Evolutionary conservation across 495 filamentous ascomycete genomes (phyloP), one percentile per base, ranked within the genome.

Genomic region (Xylaria telfairii): DNA sequence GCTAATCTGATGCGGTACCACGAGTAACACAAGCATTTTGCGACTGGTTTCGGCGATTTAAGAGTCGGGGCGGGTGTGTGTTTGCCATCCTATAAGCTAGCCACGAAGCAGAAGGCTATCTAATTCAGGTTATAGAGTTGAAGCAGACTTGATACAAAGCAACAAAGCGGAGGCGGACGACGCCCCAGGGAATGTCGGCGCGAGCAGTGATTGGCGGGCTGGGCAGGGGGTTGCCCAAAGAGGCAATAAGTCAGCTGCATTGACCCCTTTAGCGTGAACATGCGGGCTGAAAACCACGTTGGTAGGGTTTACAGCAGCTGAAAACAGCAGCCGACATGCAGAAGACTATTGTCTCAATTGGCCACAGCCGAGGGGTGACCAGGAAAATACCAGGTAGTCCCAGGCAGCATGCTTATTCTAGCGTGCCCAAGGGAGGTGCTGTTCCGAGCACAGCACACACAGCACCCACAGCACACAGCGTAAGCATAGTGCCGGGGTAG

Each of bases 201-300:
- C 46, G 32, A n/a, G 17, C 30, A 17, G 39, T 75, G 61, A 78
- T 78, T 77, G 76, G 76, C 47, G 37, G 57, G 65, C 30, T 10
- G 19, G 47, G n/a, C 39, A 71, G 63, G 69, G 70, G 68, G 32
- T 8, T 47, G 54, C 68, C 76, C 72, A 77, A 78, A 75, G 8
- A 69, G 32, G 72, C 62, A 63, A 77, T 72, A 73, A 41, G 76
- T 78, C 70, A 69, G 74, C 73, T 77, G 76, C 76, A 75, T 54
- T 47, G 70, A 61, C 62, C 15, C 51, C 54, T 46, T 57, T 72
- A 67, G 63, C 67, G 72, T 64, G 72, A 70, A 68, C 70, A 73
- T 71, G 56, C 67, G 61, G 73, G 75, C 75, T 78, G 73, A 77
- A 78, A 77, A 71, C 71, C 71, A 59, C 30, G 67, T 51, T 56